Evolutionary conservation across 148 eudicot species (phyloP).

Genomic region (Vaccinium corymbosum): DNA sequence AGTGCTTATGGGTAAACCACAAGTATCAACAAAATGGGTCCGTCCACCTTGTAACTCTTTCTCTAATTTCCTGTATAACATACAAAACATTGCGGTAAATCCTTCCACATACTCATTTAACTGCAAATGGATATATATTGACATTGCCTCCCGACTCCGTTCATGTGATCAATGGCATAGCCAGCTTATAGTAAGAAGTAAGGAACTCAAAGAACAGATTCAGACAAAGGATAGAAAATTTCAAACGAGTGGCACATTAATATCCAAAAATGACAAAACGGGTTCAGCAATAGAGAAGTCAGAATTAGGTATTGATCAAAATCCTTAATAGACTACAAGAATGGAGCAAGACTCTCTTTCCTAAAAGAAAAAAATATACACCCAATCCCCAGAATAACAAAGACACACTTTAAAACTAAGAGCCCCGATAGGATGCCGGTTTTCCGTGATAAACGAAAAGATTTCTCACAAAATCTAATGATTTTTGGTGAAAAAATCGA

Average conservation of each 20-base stretch:
- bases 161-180: not conserved
- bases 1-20: conserved; percentile 95
- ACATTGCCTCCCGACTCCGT: not conserved
- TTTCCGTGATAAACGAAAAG: not conserved
- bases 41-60: conserved; percentile 77
- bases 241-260: not conserved
- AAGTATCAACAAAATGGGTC: conserved; percentile 75
- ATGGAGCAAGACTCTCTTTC: not conserved
- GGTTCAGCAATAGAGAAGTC: not conserved
- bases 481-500: not conserved
- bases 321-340: not conserved
- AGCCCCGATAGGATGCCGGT: not conserved
- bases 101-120: not conserved
- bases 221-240: not conserved
- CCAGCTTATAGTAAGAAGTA: not conserved
- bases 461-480: not conserved
- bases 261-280: not conserved
- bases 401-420: not conserved
- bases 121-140: not conserved
- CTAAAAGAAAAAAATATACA: not conserved
- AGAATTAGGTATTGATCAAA: not conserved
- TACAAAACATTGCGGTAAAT: conserved; percentile 8
- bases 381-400: not conserved
- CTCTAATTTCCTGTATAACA: conserved; percentile 65
- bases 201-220: not conserved